Percentiles rank a stretch among this genome's conserved stretches.
These are phyloP conservation scores for Globisporangium solare DNA, from an alignment of 352 stramenopile species.

Conservation along the genomic window DNA sequence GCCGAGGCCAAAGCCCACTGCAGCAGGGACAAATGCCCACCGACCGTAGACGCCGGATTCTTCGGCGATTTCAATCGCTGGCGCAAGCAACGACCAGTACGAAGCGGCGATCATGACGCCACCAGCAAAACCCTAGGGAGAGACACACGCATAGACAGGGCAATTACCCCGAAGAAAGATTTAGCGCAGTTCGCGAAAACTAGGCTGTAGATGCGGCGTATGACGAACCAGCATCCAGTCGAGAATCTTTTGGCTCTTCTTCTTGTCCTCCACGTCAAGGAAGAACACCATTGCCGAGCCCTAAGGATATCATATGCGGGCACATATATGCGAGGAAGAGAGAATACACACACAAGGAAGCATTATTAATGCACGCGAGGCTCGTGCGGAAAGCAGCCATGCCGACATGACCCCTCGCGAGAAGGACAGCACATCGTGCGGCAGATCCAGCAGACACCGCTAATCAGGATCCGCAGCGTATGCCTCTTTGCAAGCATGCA, in stretches of 20 bases:
- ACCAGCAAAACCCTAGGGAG: constrained; percentile 69
- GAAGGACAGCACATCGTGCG: no score
- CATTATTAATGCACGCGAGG: no score
- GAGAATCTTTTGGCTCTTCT: constrained; percentile 75
- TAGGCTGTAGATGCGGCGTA: neutral
- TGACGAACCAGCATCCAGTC: constrained; percentile 65
- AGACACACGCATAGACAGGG: neutral
- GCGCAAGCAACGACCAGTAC: constrained; percentile 86
- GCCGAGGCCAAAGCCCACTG: constrained; percentile 79
- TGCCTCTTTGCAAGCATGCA: neutral
- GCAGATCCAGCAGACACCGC: no score
- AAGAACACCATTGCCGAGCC: constrained; percentile 79
- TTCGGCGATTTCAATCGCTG: constrained; percentile 82
- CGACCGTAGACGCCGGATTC: constrained; percentile 76
- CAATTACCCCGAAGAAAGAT: neutral
- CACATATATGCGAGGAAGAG: neutral
- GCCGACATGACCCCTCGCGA: no score
- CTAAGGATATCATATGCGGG: constrained; percentile 18
- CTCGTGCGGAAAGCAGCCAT: no score
- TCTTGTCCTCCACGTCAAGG: constrained; percentile 72
- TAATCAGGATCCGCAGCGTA: no score
- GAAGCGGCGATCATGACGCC: constrained; percentile 89
- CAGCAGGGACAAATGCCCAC: constrained; percentile 79
- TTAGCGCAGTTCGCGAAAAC: neutral
- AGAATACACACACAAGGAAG: no score